Base-by-base conservation (phyloP, 257 asterid genomes). In the Nyctanthes arbortristis region DNA sequence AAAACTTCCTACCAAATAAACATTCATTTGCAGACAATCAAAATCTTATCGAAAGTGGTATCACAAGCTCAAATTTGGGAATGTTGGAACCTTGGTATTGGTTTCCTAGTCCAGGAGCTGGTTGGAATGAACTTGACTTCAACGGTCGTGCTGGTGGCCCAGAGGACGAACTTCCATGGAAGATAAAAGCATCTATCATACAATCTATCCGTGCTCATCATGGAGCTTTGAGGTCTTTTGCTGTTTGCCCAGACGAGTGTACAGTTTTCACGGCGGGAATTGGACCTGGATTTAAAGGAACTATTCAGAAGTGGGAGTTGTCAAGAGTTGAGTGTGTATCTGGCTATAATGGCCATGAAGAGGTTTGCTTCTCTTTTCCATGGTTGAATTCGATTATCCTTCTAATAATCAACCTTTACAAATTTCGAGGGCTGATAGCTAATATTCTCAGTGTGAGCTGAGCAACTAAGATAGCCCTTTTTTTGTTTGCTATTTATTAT, bases 271-370 rank as follows among this genome's bases (percentile, higher is more conserved):
- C 99, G 25, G 99, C 99, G 4, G 99, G 99, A 71, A 92, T 91
- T 77, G 97, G 96, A 60, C 90, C 82, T 37, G 97, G 96, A 68
- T 93, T 91, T 85, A 93, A 86, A 80, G 99, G 99, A 74, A 93
- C 84, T 67, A 87, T 93, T 81, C 97, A 87, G 86, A 93, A 86
- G 83, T 91, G 94, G 96, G 95, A 87, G 31, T 75, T 91, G 80
- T 81, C 99, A 33, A 80, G 95, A 76, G 72, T 87, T 74, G 91
- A 86, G 74, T 84, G 88, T 75, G 67, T 84, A 67, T 80, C 94
- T 72, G 87, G 96, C 82, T 93, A 93, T 78, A 74, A 91, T 78
- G 96, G 97, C 69, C 99, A 93, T 40, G 97, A 91, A 43, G 99
- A 93, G 99, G 99, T 93, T 81, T 78, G 85, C 69, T 77, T 76